Base-by-base conservation (phyloP, 805 yeast species). In the Kuraishia piskuri region DNA sequence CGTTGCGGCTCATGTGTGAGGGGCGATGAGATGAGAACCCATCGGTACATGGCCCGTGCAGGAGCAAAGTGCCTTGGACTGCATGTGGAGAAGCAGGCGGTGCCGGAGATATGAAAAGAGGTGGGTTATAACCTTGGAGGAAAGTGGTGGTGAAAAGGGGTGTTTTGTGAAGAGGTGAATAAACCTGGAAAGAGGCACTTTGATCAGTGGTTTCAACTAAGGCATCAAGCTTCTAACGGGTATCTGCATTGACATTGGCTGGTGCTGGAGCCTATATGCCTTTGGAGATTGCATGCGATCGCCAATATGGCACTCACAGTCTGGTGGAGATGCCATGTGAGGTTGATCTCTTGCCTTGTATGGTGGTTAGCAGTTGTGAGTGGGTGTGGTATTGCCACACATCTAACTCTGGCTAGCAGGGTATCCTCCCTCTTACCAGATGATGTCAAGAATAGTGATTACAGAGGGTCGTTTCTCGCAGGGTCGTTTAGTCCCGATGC, bases 401-500 rank as follows among this genome's bases (percentile, higher is more conserved):
- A 77, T 60, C 26, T 73, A 2, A 58, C 69, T 0, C 24, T 76
- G 14, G 65, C 73, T 2, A 60, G 72, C 1, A 58, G 76, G 31
- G 53, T 68, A 2, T 63, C 60, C 25, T 46, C 53, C 1, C 54
- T 52, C 10, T 58, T 78, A 0, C 77, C 81, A 0, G 53, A 57
- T 2, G 70, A 69, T 3, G 54, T 74, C 1, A 60, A 63, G 24
- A n/a, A 21, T 7, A 53, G 44, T 2, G 58, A 57, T 2, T 63
- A 60, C 25, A 48, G 59, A 2, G 62, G 71, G 2, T 72, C 64
- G 49, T 57, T 75, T n/a, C 65, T 78, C 17, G 76, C 86, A 0
- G 90, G 90, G 0, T 75, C 86, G 0, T 84, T 85, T 61, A 81
- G 79, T 59, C 90, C 90, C 0, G 90, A 85, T 62, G 80, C 86